Evolutionary conservation across 805 yeast species (phyloP), one percentile per base, ranked within the genome.

Genomic region (Wickerhamiella shivajii): DNA sequence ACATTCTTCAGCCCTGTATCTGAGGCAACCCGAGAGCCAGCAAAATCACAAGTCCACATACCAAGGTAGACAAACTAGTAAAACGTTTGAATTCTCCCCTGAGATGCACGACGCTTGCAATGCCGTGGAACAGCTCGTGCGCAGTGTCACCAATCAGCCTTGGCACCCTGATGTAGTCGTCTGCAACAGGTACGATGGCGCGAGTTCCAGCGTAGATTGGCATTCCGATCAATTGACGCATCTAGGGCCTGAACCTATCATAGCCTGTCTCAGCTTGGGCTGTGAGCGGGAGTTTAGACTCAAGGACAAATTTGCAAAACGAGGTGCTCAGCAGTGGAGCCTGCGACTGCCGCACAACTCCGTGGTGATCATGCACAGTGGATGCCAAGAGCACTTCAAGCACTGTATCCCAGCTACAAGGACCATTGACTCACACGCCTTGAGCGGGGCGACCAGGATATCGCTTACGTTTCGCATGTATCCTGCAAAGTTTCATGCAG

Each of bases 191-290:
- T 79, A 71, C 51, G 65, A 63, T 5, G 53, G 57, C 4, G 60
- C 65, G 6, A 53, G 58, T 4, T 67, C 67, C 39, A 60, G 70
- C 39, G 61, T 78, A 20, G 83, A 76, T 31, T 77, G 74, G 70
- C 92, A 79, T 50, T 72, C 84, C 2, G 93, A 79, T 51, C 66
- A 78, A 37, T 50, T 79, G 40, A 73, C 81, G 0, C 63, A 71
- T 31, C 62, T 77, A 15, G 93, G 92, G 0, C 85, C 90, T 0
- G 67, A 73, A 37, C 71, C 78, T 4, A 61, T 62, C 24, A 70
- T 80, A 30, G 81, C 74, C 0, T 72, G 85, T 1, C 34, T 77
- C 2, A 70, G 80, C 3, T 47, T 79, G 6, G 93, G 93, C 0
- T 67, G 74, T 3, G 67, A 77, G 0, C 57, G 93, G 24, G 74